Percentiles rank a stretch among this genome's conserved stretches.
Evolutionary conservation across 1,139 yeast genomes (phyloP).

Genomic region (Kluyveromyces marxianus): DNA sequence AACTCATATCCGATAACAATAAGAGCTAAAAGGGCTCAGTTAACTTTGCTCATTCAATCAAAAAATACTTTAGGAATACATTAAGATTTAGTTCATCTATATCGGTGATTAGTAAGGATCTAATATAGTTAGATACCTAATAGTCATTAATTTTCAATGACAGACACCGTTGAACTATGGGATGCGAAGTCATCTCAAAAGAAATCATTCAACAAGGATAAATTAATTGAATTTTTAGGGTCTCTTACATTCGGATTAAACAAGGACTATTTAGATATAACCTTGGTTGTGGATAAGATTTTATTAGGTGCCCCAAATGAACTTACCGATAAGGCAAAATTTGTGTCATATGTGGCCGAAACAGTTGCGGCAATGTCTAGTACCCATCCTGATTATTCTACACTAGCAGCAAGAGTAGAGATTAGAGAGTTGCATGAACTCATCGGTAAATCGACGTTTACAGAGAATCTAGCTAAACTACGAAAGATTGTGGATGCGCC

Average conservation of each 20-base stretch:
- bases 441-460: slow-evolving; percentile 14
- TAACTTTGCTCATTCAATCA: too few relatives aligned
- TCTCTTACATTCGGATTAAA: slow-evolving; percentile 39
- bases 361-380: slow-evolving; percentile 97
- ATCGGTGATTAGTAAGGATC: too few relatives aligned
- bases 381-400: slow-evolving; percentile 92
- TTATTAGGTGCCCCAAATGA: slow-evolving; percentile 50
- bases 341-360: slow-evolving; percentile 88
- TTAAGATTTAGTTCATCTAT: too few relatives aligned
- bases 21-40: too few relatives aligned
- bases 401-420: slow-evolving; percentile 90
- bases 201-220: slow-evolving; percentile 2
- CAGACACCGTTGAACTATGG: slow-evolving; percentile 1
- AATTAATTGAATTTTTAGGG: slow-evolving; percentile 3
- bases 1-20: too few relatives aligned
- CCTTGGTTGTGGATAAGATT: slow-evolving; percentile 51
- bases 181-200: slow-evolving; percentile 4
- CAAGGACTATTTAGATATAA: slow-evolving; percentile 52
- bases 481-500: slow-evolving; percentile 3
- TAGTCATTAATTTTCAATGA: background rate
- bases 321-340: slow-evolving; percentile 77
- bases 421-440: slow-evolving; percentile 88
- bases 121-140: too few relatives aligned
- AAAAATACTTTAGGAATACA: too few relatives aligned
- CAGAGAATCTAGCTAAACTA: slow-evolving; percentile 12